Base-by-base conservation (phyloP, 1,284 basidiomycete species). In the Cystobasidium pallidum region DNA sequence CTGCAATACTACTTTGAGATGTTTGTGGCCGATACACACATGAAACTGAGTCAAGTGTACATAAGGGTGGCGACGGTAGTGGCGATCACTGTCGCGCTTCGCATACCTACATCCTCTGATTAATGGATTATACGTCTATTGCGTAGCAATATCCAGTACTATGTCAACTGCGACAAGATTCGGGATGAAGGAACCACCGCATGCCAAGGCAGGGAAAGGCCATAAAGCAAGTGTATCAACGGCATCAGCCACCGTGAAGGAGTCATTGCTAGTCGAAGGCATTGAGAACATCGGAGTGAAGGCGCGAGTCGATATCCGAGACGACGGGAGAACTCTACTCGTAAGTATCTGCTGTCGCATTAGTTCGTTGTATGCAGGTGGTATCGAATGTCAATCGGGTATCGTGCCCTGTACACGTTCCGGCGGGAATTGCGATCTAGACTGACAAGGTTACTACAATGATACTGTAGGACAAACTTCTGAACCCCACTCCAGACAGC, bases 311-410 rank as follows among this genome's bases (percentile, higher is more conserved):
- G 68, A 71, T 21, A 55, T 63, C 3, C 51, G 49, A 24, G 68
- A 71, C 39, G 68, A 71, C 64, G 68, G 68, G 19, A 21, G 68
- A 45, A 24, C 68, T 21, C 26, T 71, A 26, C 59, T 71, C 26
- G 68, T 71, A 32, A 32, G 67, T 55, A 11, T 39, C 36, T 39
- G 13, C 36, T 39, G 7, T 39, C 36, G 36, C n/a, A n/a, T n/a
- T n/a, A n/a, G n/a, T n/a, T n/a, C n/a, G n/a, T n/a, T n/a, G n/a
- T n/a, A n/a, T n/a, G n/a, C n/a, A n/a, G n/a, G n/a, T n/a, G 45
- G 45, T 52, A n/a, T 15, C 62, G 47, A 26, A 51, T 6, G 28
- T 36, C 3, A 21, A 3, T 51, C 15, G 47, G 2, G 24, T 49
- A 13, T 17, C n/a, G 2, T 17, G 10, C 45, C 36, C 64, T 39